phyloP scores from a whole-genome alignment of 148 eudicot genomes.

The Chenopodium album region DNA sequence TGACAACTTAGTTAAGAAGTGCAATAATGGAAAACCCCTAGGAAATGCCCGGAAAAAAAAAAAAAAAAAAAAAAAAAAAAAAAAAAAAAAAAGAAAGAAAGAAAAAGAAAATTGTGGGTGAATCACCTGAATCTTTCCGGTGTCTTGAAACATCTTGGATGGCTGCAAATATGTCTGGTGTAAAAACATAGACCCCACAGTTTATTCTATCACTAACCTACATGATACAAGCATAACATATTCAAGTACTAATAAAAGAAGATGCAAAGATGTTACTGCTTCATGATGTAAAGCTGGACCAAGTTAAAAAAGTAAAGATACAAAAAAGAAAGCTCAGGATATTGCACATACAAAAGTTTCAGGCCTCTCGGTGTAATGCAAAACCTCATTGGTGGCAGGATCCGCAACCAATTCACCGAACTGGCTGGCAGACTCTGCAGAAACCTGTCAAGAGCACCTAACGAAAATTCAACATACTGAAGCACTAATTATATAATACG shows the following conservation, averaged over 20 bases:
- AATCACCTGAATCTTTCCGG: slow-evolving; percentile 59
- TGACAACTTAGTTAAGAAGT: background rate
- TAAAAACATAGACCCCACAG: slow-evolving; percentile 73
- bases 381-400: slow-evolving; percentile 61
- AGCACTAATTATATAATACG: background rate
- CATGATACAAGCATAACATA: slow-evolving; percentile 19
- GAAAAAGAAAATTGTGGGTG: slow-evolving; percentile 2
- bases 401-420: slow-evolving; percentile 79
- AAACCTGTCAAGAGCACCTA: slow-evolving; percentile 38
- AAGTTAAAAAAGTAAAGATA: background rate
- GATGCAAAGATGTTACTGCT: background rate
- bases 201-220: slow-evolving; percentile 81
- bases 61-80: no score
- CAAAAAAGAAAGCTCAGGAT: slow-evolving; percentile 6
- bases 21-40: background rate
- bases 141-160: slow-evolving; percentile 64
- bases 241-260: background rate
- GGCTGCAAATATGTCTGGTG: slow-evolving; percentile 58
- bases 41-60: background rate
- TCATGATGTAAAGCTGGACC: no score
- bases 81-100: background rate
- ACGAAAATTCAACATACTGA: background rate
- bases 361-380: slow-evolving; percentile 78
- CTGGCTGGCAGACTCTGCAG: slow-evolving; percentile 63
- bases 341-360: slow-evolving; percentile 56